phyloP scores from a whole-genome alignment of 345 rosid genomes.

The Viola odorata region DNA sequence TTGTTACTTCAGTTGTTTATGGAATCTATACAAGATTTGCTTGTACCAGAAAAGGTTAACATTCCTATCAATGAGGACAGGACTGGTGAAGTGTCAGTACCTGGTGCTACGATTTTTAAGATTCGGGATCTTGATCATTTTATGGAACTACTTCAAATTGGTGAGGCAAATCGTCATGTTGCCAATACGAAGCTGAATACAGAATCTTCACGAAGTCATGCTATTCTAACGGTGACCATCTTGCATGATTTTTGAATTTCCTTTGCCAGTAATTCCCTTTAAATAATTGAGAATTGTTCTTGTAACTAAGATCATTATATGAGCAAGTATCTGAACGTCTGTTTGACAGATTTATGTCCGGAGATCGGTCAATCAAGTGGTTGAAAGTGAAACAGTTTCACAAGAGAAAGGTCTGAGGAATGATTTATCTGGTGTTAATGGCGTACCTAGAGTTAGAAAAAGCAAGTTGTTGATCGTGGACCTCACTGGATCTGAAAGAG shows the following conservation, averaged over 20 bases:
- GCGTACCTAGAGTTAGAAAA: constrained; percentile 60
- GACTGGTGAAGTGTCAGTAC: constrained; percentile 79
- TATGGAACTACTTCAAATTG: constrained; percentile 67
- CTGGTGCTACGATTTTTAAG: constrained; percentile 56
- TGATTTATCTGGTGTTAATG: constrained; percentile 36
- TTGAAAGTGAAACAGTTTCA: constrained; percentile 30
- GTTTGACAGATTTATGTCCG: constrained; percentile 54
- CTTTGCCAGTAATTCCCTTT: too few relatives aligned
- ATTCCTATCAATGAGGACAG: constrained; percentile 74
- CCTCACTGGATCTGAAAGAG: constrained; percentile 96
- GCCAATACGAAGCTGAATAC: constrained; percentile 89
- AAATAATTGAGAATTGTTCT: too few relatives aligned
- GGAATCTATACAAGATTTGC: constrained; percentile 93
- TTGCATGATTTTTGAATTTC: neutral
- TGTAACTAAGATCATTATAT: too few relatives aligned
- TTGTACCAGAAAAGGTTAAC: constrained; percentile 69
- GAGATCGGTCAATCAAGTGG: constrained; percentile 46
- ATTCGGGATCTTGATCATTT: constrained; percentile 65
- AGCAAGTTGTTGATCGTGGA: constrained; percentile 92
- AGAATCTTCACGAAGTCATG: constrained; percentile 98
- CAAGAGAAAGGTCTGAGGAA: constrained; percentile 21
- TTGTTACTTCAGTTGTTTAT: constrained; percentile 59
- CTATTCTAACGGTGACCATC: constrained; percentile 69
- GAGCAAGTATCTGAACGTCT: neutral
- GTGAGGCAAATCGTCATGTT: constrained; percentile 79